Conservation (phyloP, 1,284 basidiomycete genomes). For the Sporisorium reilianum region DNA sequence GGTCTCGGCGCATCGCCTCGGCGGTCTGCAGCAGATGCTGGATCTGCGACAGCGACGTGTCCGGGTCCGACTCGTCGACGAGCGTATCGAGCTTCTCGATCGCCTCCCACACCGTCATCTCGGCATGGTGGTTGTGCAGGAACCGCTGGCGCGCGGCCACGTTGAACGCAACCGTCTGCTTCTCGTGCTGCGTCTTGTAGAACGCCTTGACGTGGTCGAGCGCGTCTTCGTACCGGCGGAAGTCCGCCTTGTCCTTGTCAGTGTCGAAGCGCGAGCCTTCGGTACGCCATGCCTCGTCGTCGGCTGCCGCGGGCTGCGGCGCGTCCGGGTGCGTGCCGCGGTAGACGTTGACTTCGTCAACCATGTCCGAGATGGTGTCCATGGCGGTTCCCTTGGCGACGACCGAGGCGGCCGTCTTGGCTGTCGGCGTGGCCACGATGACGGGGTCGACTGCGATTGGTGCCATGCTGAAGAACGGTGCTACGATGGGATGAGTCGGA, state of each 20-base stretch:
- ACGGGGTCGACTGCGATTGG: conserved; percentile 36
- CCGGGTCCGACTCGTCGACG: conserved; percentile 86
- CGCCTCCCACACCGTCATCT: conserved; percentile 81
- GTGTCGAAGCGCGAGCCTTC: conserved; percentile 76
- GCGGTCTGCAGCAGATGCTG: conserved; percentile 91
- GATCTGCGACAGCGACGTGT: conserved; percentile 75
- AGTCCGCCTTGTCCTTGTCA: conserved; percentile 79
- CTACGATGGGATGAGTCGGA: neutral
- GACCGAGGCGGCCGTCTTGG: conserved; percentile 16
- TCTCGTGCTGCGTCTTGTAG: conserved; percentile 88
- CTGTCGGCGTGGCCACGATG: conserved; percentile 7
- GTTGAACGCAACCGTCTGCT: conserved; percentile 73
- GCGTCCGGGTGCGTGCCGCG: conserved; percentile 44
- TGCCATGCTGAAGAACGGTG: conserved; percentile 25
- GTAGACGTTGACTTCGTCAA: conserved; percentile 56
- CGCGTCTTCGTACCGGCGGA: conserved; percentile 73
- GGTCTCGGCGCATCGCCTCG: conserved; percentile 87
- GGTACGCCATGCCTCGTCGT: conserved; percentile 45
- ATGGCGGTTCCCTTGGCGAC: conserved; percentile 41
- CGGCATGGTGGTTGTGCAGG: conserved; percentile 45
- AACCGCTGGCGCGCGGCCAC: conserved; percentile 43
- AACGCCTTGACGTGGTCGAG: conserved; percentile 88
- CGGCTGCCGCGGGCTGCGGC: conserved; percentile 25
- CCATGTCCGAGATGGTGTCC: conserved; percentile 49
- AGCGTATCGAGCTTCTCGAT: conserved; percentile 89